phyloP scores from a whole-genome alignment of 441 rosid species.

The Brassica hybrid region DNA sequence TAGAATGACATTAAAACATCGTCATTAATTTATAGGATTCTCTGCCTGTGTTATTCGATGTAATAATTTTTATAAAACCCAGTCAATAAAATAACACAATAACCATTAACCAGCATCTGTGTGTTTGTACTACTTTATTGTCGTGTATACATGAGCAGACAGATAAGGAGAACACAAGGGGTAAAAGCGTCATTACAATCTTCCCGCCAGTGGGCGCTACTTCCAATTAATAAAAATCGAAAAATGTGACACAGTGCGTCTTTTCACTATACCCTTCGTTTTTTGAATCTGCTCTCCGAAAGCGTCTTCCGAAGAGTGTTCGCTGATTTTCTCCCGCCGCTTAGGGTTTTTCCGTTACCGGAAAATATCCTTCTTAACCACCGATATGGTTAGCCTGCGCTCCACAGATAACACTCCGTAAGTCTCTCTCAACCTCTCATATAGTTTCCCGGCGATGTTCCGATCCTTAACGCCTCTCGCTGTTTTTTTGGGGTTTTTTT shows the following conservation, averaged over 20 bases:
- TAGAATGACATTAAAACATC: background rate
- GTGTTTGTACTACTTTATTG: background rate
- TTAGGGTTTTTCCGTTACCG: background rate
- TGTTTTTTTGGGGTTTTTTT: background rate
- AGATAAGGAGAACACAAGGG: conserved; percentile 23
- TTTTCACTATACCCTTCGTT: conserved; percentile 28
- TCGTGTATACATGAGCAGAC: too few species aligned
- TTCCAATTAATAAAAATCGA: conserved; percentile 29
- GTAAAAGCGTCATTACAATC: conserved; percentile 23
- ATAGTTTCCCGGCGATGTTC: conserved; percentile 17
- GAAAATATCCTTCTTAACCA: background rate
- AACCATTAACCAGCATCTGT: background rate
- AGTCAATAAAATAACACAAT: background rate
- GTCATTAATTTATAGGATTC: background rate
- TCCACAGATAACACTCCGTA: conserved; percentile 8
- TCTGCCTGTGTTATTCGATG: background rate
- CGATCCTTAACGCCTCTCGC: conserved; percentile 10
- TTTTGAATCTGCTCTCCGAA: conserved; percentile 22
- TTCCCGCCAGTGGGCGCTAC: conserved; percentile 58
- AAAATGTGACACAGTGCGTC: conserved; percentile 19
- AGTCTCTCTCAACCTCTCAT: conserved; percentile 13
- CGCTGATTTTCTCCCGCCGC: conserved; percentile 29
- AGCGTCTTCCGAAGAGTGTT: conserved; percentile 28
- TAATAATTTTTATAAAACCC: background rate
- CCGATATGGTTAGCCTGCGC: conserved; percentile 35